Percentiles rank a stretch among this genome's conserved stretches.
phyloP scores from a whole-genome alignment of 169 alveolate genomes.

The Plasmodium inui region DNA sequence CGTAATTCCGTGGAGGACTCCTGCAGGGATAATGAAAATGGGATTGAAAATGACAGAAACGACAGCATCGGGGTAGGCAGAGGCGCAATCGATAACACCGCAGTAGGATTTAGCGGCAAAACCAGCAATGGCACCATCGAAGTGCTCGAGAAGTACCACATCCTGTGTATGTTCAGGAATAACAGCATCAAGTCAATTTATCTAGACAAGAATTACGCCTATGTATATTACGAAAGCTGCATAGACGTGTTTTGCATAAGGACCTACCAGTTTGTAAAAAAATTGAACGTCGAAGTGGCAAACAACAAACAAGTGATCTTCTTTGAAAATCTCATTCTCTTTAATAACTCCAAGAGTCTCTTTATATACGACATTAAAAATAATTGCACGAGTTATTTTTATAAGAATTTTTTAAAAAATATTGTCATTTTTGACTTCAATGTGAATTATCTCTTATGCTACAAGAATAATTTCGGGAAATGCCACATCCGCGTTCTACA shows the following conservation, averaged over 20 bases:
- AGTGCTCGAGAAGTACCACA: slow-evolving; percentile 35
- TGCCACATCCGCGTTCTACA: slow-evolving; percentile 74
- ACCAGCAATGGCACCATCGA: not conserved
- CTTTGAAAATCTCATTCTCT: slow-evolving; percentile 55
- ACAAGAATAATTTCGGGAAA: slow-evolving; percentile 74
- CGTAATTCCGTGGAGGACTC: not conserved
- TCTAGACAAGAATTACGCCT: slow-evolving; percentile 35
- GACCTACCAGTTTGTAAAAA: slow-evolving; percentile 56
- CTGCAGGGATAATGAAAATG: not conserved
- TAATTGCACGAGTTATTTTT: slow-evolving; percentile 69
- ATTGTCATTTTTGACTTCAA: slow-evolving; percentile 71
- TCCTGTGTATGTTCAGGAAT: slow-evolving; percentile 72
- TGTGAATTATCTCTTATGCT: slow-evolving; percentile 67
- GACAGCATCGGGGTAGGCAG: not conserved
- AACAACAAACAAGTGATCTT: slow-evolving; percentile 67
- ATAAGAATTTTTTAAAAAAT: slow-evolving; percentile 75
- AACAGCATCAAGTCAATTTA: slow-evolving; percentile 69
- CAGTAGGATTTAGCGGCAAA: not conserved
- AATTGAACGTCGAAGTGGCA: slow-evolving; percentile 27
- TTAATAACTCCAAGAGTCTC: slow-evolving; percentile 71
- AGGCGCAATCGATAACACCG: not conserved
- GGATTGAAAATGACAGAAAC: not conserved
- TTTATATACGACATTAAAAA: slow-evolving; percentile 71
- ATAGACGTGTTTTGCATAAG: slow-evolving; percentile 66
- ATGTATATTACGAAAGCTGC: slow-evolving; percentile 57